These are phyloP conservation scores for Amanita polypyramis DNA, from an alignment of 768 basidiomycete genomes.

Conservation along the genomic window DNA sequence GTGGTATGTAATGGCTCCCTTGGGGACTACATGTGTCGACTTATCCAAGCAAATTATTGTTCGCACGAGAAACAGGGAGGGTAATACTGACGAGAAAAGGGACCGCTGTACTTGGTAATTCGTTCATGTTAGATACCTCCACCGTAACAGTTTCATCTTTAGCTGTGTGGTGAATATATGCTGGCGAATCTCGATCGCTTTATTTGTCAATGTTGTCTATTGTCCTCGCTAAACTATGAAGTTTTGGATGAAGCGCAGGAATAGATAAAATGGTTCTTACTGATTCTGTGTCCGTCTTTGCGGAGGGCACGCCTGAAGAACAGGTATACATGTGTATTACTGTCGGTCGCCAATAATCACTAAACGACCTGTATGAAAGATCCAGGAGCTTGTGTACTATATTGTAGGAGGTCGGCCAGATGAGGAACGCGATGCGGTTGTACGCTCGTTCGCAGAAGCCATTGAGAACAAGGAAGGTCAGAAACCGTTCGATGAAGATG, in stretches of 20 bases:
- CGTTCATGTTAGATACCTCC: too few relatives aligned
- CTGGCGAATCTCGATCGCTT: too few relatives aligned
- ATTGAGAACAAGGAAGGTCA: conserved; percentile 40
- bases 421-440: conserved; percentile 50
- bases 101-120: too few relatives aligned
- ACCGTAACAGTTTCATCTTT: too few relatives aligned
- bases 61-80: too few relatives aligned
- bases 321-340: conserved; percentile 37
- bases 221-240: conserved; percentile 17
- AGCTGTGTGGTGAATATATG: too few relatives aligned
- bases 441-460: conserved; percentile 57
- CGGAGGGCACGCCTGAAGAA: conserved; percentile 84
- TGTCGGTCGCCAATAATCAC: not conserved
- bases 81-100: too few relatives aligned
- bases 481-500: conserved; percentile 45
- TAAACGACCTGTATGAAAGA: conserved; percentile 27
- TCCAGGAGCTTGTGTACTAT: conserved; percentile 72
- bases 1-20: too few relatives aligned
- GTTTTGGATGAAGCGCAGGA: conserved; percentile 19
- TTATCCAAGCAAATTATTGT: too few relatives aligned
- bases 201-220: conserved; percentile 27
- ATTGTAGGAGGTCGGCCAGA: conserved; percentile 56
- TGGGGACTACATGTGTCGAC: too few relatives aligned
- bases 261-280: conserved; percentile 44
- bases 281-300: conserved; percentile 77